A percentile compares a stretch with the other conserved stretches of the same genome.
phyloP scores from a whole-genome alignment of 495 filamentous ascomycete species.

The Xylaria flabelliformis region DNA sequence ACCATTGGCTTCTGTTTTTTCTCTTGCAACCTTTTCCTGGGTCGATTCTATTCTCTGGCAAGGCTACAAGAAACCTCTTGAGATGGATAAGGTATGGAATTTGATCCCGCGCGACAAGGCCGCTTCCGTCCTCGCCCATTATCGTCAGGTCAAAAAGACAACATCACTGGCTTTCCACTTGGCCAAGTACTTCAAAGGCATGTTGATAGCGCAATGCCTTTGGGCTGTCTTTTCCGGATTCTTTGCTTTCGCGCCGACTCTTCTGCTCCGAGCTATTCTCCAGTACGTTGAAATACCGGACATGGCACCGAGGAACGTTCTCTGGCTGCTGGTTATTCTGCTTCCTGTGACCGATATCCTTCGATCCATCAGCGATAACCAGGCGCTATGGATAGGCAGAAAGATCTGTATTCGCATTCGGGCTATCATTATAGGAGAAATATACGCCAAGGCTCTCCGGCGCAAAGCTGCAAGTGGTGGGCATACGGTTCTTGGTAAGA shows the following conservation, averaged over 20 bases:
- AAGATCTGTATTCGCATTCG: slow-evolving; percentile 92
- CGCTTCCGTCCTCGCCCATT: slow-evolving; percentile 75
- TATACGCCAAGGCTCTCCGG: slow-evolving; percentile 95
- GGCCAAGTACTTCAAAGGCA: slow-evolving; percentile 78
- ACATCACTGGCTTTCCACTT: slow-evolving; percentile 81
- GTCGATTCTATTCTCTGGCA: slow-evolving; percentile 87
- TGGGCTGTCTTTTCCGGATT: slow-evolving; percentile 81
- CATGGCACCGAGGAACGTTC: slow-evolving; percentile 80
- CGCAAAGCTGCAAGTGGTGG: slow-evolving; percentile 82
- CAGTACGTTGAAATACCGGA: slow-evolving; percentile 89
- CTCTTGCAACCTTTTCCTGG: slow-evolving; percentile 88
- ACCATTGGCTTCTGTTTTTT: slow-evolving; percentile 85
- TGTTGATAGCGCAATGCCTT: slow-evolving; percentile 75
- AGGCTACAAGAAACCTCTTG: slow-evolving; percentile 87
- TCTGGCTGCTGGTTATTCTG: slow-evolving; percentile 94
- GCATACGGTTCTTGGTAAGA: slow-evolving; percentile 69
- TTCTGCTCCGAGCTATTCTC: slow-evolving; percentile 88
- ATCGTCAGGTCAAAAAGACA: slow-evolving; percentile 85
- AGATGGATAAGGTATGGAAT: slow-evolving; percentile 90
- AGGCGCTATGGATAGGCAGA: slow-evolving; percentile 92
- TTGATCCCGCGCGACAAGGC: slow-evolving; percentile 87
- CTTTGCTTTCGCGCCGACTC: slow-evolving; percentile 88
- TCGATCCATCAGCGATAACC: slow-evolving; percentile 79
- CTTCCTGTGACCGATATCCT: slow-evolving; percentile 80
- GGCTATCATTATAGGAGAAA: slow-evolving; percentile 95